Evolutionary conservation across 2,329 filamentous ascomycete genomes (phyloP).

Genomic region (Diaporthe helianthi): DNA sequence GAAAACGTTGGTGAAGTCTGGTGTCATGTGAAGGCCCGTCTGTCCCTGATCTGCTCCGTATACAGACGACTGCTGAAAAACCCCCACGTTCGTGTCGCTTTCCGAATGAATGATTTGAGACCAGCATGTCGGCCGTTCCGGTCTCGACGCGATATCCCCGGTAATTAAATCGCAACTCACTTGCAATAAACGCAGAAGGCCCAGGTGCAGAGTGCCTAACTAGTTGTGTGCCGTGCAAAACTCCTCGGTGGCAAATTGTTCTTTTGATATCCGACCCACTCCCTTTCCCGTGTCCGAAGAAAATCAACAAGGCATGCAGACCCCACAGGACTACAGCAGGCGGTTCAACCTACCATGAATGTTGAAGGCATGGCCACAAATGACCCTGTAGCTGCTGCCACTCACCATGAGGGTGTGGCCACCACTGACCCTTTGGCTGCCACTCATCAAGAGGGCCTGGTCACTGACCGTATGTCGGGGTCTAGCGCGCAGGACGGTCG

Average conservation of each 20-base stretch:
- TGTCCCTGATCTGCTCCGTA: constrained; percentile 28
- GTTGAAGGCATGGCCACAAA: background rate
- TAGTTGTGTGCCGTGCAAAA: constrained; percentile 33
- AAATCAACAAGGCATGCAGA: constrained; percentile 29
- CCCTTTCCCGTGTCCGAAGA: constrained; percentile 33
- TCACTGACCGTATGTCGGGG: background rate
- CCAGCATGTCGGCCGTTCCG: constrained; percentile 30
- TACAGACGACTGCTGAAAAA: constrained; percentile 28
- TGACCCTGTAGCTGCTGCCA: no score
- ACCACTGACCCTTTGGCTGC: no score
- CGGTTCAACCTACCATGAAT: constrained; percentile 30
- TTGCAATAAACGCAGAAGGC: constrained; percentile 34
- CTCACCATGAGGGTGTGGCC: no score
- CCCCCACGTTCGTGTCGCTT: constrained; percentile 29
- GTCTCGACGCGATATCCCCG: constrained; percentile 32
- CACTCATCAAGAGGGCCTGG: no score
- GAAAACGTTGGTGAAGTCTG: constrained; percentile 33
- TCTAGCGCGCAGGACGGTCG: constrained; percentile 32
- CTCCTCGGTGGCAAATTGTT: constrained; percentile 33
- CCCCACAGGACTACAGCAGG: constrained; percentile 30
- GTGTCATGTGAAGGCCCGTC: constrained; percentile 31
- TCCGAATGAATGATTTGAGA: constrained; percentile 29
- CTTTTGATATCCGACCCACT: constrained; percentile 33
- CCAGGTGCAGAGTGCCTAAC: constrained; percentile 36
- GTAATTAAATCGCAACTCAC: constrained; percentile 32